These are phyloP conservation scores for Bipolaris gigantea DNA, from an alignment of 2,329 filamentous ascomycete genomes.

Conservation along the genomic window DNA sequence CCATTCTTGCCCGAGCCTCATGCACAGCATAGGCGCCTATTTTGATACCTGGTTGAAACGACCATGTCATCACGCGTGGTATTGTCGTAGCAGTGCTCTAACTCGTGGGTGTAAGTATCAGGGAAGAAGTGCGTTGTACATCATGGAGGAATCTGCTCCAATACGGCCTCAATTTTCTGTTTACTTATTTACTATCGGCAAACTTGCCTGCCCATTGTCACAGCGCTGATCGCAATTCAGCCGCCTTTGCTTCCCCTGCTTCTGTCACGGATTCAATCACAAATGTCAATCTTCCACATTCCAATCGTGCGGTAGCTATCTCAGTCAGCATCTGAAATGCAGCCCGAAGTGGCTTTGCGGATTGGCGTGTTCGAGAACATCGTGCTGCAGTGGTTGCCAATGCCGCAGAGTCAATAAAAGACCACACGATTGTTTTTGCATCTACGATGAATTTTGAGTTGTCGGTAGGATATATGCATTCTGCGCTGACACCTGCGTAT, in stretches of 20 bases:
- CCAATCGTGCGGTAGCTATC: not conserved
- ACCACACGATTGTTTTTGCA: not conserved
- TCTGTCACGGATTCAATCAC: not conserved
- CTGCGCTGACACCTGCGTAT: not conserved
- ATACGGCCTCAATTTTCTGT: not conserved
- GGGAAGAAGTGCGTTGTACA: no score
- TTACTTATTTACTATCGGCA: not conserved
- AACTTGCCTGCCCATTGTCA: not conserved
- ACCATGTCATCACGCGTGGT: not conserved
- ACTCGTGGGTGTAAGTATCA: not conserved
- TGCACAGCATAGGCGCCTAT: not conserved
- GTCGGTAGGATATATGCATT: not conserved
- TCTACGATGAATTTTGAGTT: not conserved
- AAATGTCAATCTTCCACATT: slow-evolving; percentile 1
- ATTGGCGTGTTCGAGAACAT: not conserved
- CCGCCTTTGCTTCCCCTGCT: not conserved
- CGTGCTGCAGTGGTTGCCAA: not conserved
- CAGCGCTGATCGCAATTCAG: slow-evolving; percentile 1
- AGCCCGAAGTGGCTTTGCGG: not conserved
- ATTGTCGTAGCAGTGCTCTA: no score
- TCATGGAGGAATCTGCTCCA: not conserved
- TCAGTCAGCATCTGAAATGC: not conserved
- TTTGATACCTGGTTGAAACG: not conserved
- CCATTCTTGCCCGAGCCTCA: not conserved
- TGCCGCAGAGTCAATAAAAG: not conserved